Base-by-base conservation (phyloP, 2,329 filamentous ascomycete species). In the Drechslerella dactyloides region DNA sequence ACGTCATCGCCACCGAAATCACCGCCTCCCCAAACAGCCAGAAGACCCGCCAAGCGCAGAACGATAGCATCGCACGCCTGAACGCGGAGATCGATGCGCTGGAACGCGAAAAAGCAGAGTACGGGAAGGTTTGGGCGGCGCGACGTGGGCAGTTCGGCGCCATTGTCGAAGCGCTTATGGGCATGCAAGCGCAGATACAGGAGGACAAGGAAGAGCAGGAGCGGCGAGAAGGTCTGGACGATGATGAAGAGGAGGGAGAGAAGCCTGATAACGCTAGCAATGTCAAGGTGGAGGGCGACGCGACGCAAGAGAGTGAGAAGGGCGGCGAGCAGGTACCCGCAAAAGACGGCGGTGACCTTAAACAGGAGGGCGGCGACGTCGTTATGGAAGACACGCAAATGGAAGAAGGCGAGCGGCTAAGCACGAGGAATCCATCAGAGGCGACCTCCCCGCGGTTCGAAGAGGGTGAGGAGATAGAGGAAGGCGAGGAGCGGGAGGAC, bases 151-250 rank as follows among this genome's bases (percentile, higher is more conserved):
- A 76, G 63, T 77, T 77, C 60, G 76, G 69, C 1, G 74, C 74
- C 55, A 76, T 77, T 60, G 76, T 77, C 19, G 74, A 74, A 42
- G 74, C 75, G 42, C 53, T 77, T 21, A 75, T 75, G 75, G 74
- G 74, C 10, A 76, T 77, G 76, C 75, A 76, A 63, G 74, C 63
- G 37, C 75, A 76, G 48, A 77, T 77, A 19, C 75, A 76, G 44
- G 76, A 77, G 50, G 76, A 77, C 61, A 77, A 77, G 35, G 76
- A 77, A 40, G 76, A 77, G 52, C 76, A 77, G 37, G 75, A 75
- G 69, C 64, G 69, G 11, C 55, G 69, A 19, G 69, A 73, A 37
- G 69, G 56, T 1, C 30, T 73, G 55, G 69, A 73, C 42, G 69
- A 73, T n/a, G 69, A 73, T 58, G 69, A 66, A 13, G 62, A 66